Conservation (phyloP, 331 rosid species). For the Rosa hybrid region DNA sequence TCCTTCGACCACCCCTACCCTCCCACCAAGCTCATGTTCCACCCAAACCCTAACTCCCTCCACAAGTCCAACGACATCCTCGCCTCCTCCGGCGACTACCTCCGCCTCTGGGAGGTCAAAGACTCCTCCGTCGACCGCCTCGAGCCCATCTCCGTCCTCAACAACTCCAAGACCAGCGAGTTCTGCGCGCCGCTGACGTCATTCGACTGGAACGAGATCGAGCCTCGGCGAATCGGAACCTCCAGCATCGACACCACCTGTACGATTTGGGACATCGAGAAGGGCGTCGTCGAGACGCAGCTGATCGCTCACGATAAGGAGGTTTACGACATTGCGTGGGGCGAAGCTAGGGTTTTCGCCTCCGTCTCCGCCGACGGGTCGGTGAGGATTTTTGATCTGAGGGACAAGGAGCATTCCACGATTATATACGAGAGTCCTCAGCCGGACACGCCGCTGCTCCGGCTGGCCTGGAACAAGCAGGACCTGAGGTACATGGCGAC, state of each 20-base stretch:
- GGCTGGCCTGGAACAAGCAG: conserved; percentile 97
- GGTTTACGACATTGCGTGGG: conserved; percentile 96
- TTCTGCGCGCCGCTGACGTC: conserved; percentile 94
- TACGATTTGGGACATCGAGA: conserved; percentile 89
- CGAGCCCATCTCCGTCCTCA: conserved; percentile 68
- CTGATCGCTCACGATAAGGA: conserved; percentile 98
- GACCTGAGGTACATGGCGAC: conserved; percentile 95
- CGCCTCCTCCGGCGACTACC: conserved; percentile 96
- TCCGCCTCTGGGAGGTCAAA: conserved; percentile 92
- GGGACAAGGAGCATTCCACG: conserved; percentile 94
- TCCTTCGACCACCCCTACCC: conserved; percentile 98
- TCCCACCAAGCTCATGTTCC: conserved; percentile 97
- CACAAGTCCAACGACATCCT: conserved; percentile 55
- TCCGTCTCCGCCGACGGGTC: conserved; percentile 98
- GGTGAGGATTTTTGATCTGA: conserved; percentile 76
- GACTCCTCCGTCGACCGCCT: conserved; percentile 42
- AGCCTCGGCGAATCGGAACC: conserved; percentile 78
- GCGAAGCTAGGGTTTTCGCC: conserved; percentile 86
- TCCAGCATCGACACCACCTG: conserved; percentile 97
- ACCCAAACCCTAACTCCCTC: conserved; percentile 53
- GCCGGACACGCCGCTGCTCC: conserved; percentile 87
- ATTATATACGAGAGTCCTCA: conserved; percentile 91
- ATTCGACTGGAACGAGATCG: conserved; percentile 94
- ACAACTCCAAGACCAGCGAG: conserved; percentile 85
- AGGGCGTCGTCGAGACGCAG: conserved; percentile 86